Percentiles rank a stretch among this genome's conserved stretches.
These are phyloP conservation scores for Penicillium cataractarum DNA, from an alignment of 495 filamentous ascomycete genomes.

Conservation along the genomic window DNA sequence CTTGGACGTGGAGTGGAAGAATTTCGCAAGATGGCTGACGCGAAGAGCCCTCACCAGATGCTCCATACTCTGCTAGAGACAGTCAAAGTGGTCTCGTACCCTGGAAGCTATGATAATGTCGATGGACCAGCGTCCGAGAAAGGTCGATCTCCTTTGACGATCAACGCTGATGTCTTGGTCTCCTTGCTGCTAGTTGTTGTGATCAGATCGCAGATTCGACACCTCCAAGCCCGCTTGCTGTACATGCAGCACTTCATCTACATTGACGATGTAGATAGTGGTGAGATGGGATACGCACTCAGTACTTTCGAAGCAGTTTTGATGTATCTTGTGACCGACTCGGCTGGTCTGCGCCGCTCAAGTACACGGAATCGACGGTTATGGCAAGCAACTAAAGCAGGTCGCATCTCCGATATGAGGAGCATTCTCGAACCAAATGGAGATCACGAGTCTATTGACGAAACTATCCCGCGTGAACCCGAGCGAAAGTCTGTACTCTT, in stretches of 20 bases:
- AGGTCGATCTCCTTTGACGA: constrained; percentile 65
- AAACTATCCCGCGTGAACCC: constrained; percentile 40
- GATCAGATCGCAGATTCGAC: constrained; percentile 85
- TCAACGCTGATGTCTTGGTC: constrained; percentile 95
- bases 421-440: constrained; percentile 75
- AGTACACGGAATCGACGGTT: constrained; percentile 84
- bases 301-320: constrained; percentile 97
- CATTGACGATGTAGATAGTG: constrained; percentile 94
- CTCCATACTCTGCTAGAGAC: constrained; percentile 84
- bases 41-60: constrained; percentile 93
- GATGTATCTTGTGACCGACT: constrained; percentile 84
- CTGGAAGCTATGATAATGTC: constrained; percentile 41
- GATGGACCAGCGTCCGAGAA: constrained; percentile 58
- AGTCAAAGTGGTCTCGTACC: constrained; percentile 75
- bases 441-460: constrained; percentile 49
- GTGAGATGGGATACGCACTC: constrained; percentile 94
- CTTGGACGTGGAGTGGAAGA: constrained; percentile 81
- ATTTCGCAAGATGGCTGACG: constrained; percentile 83
- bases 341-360: constrained; percentile 76
- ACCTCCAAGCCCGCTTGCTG: constrained; percentile 82
- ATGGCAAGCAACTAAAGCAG: constrained; percentile 82
- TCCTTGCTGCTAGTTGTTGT: constrained; percentile 91
- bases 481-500: constrained; percentile 46
- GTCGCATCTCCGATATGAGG: constrained; percentile 73
- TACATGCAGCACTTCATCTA: constrained; percentile 98